These are phyloP conservation scores for Blastocrithidia nonstop DNA, from an alignment of 208 protist genomes.

Conservation along the genomic window DNA sequence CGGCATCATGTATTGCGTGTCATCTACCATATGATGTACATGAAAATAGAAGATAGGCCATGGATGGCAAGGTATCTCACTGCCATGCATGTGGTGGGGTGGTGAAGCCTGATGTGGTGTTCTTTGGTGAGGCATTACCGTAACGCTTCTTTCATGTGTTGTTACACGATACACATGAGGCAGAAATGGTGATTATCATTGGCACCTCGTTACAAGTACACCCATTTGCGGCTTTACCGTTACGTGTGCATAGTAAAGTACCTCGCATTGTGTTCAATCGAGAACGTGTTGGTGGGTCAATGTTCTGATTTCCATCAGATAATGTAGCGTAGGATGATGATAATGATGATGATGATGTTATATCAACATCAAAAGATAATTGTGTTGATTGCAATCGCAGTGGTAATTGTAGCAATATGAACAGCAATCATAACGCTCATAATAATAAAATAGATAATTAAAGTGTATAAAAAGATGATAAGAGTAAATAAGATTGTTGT, in stretches of 20 bases:
- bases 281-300: slow-evolving; percentile 44
- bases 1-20: slow-evolving; percentile 78
- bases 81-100: slow-evolving; percentile 52
- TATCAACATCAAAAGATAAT: too few species aligned
- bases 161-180: slow-evolving; percentile 41
- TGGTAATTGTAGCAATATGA: neutral
- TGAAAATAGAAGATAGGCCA: slow-evolving; percentile 13
- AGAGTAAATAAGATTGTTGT: neutral
- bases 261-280: slow-evolving; percentile 88
- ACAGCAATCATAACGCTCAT: neutral
- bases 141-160: slow-evolving; percentile 57
- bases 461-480: neutral
- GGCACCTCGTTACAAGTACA: slow-evolving; percentile 91
- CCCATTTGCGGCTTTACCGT: slow-evolving; percentile 81
- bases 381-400: neutral
- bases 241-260: slow-evolving; percentile 20
- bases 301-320: slow-evolving; percentile 64
- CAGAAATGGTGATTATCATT: slow-evolving; percentile 88
- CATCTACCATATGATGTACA: slow-evolving; percentile 23
- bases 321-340: neutral
- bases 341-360: too few species aligned
- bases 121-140: slow-evolving; percentile 93
- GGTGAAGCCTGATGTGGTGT: slow-evolving; percentile 94
- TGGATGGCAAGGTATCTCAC: slow-evolving; percentile 26
- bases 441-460: neutral